These are phyloP conservation scores for Venturia pyrina DNA, from an alignment of 2,329 filamentous ascomycete genomes.

Conservation along the genomic window DNA sequence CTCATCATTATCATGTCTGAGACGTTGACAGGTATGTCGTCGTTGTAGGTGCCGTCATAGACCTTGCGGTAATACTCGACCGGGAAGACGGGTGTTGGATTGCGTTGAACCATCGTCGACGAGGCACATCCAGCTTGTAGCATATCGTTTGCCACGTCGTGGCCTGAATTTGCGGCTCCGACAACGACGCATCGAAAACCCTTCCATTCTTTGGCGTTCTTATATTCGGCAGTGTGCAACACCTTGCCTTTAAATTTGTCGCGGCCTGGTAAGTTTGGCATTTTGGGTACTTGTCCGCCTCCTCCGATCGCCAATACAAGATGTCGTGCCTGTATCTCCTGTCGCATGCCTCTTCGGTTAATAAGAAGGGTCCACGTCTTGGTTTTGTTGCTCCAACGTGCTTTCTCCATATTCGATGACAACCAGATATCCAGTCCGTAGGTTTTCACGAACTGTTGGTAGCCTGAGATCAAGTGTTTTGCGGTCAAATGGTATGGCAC, in stretches of 20 bases:
- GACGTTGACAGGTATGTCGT: constrained; percentile 52
- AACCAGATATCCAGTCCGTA: constrained; percentile 10
- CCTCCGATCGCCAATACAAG: constrained; percentile 51
- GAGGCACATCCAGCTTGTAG: constrained; percentile 50
- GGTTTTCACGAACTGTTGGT: constrained; percentile 47
- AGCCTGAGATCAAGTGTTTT: constrained; percentile 30
- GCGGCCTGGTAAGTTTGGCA: constrained; percentile 49
- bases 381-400: constrained; percentile 50
- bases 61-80: constrained; percentile 43
- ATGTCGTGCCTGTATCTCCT: constrained; percentile 21
- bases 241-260: constrained; percentile 46
- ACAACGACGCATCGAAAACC: constrained; percentile 55
- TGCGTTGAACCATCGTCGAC: constrained; percentile 61
- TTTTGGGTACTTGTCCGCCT: constrained; percentile 59
- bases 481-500: constrained; percentile 11
- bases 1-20: constrained; percentile 52
- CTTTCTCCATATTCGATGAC: constrained; percentile 4
- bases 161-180: constrained; percentile 58
- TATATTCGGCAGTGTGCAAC: constrained; percentile 36
- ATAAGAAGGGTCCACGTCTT: constrained; percentile 53
- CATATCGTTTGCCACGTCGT: constrained; percentile 61
- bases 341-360: constrained; percentile 1
- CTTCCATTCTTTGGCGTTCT: constrained; percentile 33
- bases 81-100: constrained; percentile 50
- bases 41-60: constrained; percentile 37